Base-by-base conservation (phyloP, 2,329 filamentous ascomycete species). In the Penicillium sp. region DNA sequence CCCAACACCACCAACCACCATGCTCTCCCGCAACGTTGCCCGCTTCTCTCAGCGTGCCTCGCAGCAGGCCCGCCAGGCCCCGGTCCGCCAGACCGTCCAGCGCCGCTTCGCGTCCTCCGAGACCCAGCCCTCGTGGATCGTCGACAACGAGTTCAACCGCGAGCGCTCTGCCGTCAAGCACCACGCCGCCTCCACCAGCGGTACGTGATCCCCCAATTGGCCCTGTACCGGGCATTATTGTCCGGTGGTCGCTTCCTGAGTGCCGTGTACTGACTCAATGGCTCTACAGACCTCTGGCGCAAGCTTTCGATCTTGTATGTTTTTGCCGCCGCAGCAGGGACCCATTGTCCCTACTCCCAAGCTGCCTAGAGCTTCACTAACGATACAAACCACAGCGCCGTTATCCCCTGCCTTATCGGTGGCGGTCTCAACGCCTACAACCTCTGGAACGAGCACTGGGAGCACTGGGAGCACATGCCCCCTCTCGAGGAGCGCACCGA, bases 301-400 rank as follows among this genome's bases (percentile, higher is more conserved):
- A 97, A 95, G 82, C 87, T 97, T 68, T 94, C 90, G 61, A 81
- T 96, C 81, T 97, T 90, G 92, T 96, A 90, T 77, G 89, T 79
- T 62, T 48, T 60, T 61, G 35, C 35, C 24, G 45, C 46, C 30
- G 36, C 33, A 41, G n/a, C 11, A 13, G 27, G 24, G 41, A 41
- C 35, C 35, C 24, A 36, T 31, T 33, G 16, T 11, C 16, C 40
- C 9, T n/a, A 25, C 13, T 8, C 11, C n/a, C 11, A 27, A 46
- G 16, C 30, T 5, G n/a, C 24, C 13, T 7, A 16, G 27, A 16
- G 28, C 20, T 46, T 43, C 28, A 42, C 31, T 46, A 11, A 39
- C 28, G 2, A 42, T 22, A 25, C 44, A 18, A 8, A 44, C 39
- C 52, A 65, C 71, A 96, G 92, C 76, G 86, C 81, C 69, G 85